Percentiles rank a stretch among this genome's conserved stretches.
These are phyloP conservation scores for Fusarium fujikuroi DNA, from an alignment of 2,329 filamentous ascomycete species.

Conservation along the genomic window DNA sequence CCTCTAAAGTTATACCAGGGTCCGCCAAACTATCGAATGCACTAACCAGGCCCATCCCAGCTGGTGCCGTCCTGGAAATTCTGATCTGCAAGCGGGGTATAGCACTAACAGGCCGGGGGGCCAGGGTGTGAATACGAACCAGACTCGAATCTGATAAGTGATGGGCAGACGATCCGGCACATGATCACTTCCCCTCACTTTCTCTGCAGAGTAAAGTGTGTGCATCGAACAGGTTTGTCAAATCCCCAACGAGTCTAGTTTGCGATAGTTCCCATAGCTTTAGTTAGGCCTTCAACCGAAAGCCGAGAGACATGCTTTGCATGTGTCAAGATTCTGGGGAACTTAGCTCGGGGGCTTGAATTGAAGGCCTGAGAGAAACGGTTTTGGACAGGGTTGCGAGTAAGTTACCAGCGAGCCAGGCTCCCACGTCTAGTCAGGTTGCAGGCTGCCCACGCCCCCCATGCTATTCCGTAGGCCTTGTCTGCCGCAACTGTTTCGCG, in stretches of 20 bases:
- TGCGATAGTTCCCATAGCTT: slow-evolving; percentile 7
- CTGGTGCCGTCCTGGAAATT: background rate
- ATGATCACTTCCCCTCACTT: slow-evolving; percentile 22
- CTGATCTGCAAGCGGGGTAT: slow-evolving; percentile 27
- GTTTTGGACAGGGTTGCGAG: background rate
- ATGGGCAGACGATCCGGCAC: slow-evolving; percentile 2
- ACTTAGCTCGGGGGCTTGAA: background rate
- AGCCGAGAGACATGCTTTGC: background rate
- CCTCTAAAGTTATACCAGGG: slow-evolving; percentile 21
- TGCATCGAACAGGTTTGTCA: background rate
- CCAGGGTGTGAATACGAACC: slow-evolving; percentile 7
- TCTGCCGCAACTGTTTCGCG: background rate
- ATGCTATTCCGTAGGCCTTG: background rate
- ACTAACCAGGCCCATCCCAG: background rate
- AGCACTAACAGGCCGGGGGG: background rate
- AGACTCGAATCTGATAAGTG: background rate
- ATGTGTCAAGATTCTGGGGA: background rate
- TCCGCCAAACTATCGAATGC: background rate
- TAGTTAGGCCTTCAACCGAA: background rate
- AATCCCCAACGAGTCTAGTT: slow-evolving; percentile 15
- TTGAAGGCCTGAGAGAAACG: background rate
- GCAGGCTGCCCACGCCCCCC: background rate
- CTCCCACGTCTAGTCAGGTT: background rate
- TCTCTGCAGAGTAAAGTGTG: slow-evolving; percentile 4
- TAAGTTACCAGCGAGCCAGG: background rate